These are phyloP conservation scores for Morella rubra DNA, from an alignment of 306 rosid genomes.

Conservation along the genomic window DNA sequence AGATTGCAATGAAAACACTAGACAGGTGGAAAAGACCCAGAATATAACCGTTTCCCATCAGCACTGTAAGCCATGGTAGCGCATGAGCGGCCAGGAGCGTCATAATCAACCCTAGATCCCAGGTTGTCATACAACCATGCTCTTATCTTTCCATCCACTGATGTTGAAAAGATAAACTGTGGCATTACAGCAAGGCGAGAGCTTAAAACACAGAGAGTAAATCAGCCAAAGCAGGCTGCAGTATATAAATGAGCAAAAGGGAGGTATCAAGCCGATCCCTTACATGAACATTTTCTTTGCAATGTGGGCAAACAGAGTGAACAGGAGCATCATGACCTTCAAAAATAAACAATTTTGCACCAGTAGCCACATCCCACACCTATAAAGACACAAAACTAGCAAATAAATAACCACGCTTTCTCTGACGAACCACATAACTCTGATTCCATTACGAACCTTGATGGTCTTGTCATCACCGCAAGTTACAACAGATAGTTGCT, in stretches of 20 bases:
- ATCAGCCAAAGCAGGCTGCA: constrained; percentile 11
- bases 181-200: constrained; percentile 9
- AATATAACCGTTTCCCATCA: constrained; percentile 14
- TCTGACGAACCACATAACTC: not conserved
- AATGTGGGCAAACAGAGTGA: constrained; percentile 29
- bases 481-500: constrained; percentile 36
- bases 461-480: constrained; percentile 57
- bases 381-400: not conserved
- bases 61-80: constrained; percentile 28
- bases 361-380: constrained; percentile 33
- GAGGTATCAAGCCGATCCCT: constrained; percentile 20
- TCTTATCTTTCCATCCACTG: constrained; percentile 29
- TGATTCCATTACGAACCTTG: constrained; percentile 46
- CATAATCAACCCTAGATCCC: constrained; percentile 21
- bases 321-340: constrained; percentile 32
- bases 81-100: constrained; percentile 14
- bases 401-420: constrained; percentile 11
- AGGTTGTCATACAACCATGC: constrained; percentile 24
- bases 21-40: not conserved
- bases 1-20: not conserved
- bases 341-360: constrained; percentile 14
- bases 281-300: constrained; percentile 23
- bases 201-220: constrained; percentile 23
- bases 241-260: constrained; percentile 3
- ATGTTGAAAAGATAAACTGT: constrained; percentile 33